Base-by-base conservation (phyloP, 1,139 yeast genomes). In the Pneumocystis jirovecii region DNA sequence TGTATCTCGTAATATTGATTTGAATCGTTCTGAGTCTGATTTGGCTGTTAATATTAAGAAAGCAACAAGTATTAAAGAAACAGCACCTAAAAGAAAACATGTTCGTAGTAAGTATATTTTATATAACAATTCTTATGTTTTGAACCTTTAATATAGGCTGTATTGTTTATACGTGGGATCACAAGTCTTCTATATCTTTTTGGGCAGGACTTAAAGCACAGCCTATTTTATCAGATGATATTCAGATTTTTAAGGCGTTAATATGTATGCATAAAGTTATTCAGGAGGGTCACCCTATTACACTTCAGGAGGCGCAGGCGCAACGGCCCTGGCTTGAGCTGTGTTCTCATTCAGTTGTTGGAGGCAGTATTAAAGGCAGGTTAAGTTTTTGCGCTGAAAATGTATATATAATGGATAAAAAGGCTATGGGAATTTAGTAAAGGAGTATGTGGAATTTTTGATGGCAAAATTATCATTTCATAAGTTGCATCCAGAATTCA, bases 121-220 rank as follows among this genome's bases (percentile, higher is more conserved):
- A 50, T n/a, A 19, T 25, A 15, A 10, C 10, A 42, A 7, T 8
- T 19, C n/a, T 19, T 39, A 19, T 34, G 10, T 21, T 79, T 93
- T 72, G 21, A 45, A 40, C 5, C 34, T 5, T 19, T 19, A 5
- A 7, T 39, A 34, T 40, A 68, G 91, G 96, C 1, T 89, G 96
- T 77, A 90, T 90, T 68, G 96, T 93, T 57, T 90, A 86, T 75
- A 89, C 97, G 1, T 91, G 97, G 97, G 98, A 93, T 75, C 95
- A 89, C 72, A 87, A 88, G 73, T 85, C 90, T 64, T 85, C 96
- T 4, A 80, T 85, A 68, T 89, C 90, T 3, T 89, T 91, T 73
- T 89, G 96, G 96, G 85, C 87, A 71, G 86, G 87, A 1, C 80
- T 93, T 70, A 89, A 88, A 74, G 78, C 87, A 64, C 85, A 86